Conservation (phyloP, 2,329 filamentous ascomycete species). For the Cordyceps farinosa region DNA sequence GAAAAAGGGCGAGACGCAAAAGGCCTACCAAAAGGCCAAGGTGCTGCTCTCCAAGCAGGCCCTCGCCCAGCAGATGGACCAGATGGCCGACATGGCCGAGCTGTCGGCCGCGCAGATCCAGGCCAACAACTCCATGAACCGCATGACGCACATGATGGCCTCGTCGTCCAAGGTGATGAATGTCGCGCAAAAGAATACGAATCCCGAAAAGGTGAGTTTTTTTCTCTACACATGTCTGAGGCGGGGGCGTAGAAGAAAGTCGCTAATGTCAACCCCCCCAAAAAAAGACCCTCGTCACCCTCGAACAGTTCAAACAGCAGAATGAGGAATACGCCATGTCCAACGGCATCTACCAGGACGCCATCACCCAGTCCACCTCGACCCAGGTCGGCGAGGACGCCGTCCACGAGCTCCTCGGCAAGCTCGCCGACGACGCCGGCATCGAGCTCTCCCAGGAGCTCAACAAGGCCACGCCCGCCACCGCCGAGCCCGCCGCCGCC, state of each 20-base stretch:
- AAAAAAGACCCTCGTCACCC: constrained; percentile 51
- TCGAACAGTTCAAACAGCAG: constrained; percentile 59
- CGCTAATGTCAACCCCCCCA: too few species aligned
- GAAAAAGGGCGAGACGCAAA: constrained; percentile 60
- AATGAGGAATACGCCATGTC: constrained; percentile 63
- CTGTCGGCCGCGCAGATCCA: constrained; percentile 59
- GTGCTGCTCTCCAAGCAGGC: constrained; percentile 60
- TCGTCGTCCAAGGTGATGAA: constrained; percentile 57
- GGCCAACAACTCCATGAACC: constrained; percentile 63
- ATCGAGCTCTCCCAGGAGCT: constrained; percentile 78
- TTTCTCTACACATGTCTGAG: neutral
- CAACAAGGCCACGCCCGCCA: constrained; percentile 51
- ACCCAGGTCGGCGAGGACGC: constrained; percentile 74
- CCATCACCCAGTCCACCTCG: constrained; percentile 73
- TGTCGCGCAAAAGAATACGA: constrained; percentile 55
- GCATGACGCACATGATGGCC: constrained; percentile 62
- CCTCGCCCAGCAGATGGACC: constrained; percentile 60
- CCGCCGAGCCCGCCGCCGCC: constrained; percentile 56
- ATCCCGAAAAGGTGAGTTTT: constrained; percentile 50
- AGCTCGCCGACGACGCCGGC: constrained; percentile 84
- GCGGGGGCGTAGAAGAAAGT: too few species aligned
- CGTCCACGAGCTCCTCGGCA: constrained; percentile 78
- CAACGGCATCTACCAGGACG: constrained; percentile 79
- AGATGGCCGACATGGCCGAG: constrained; percentile 62
- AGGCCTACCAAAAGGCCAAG: constrained; percentile 61